Evolutionary conservation across 257 asterid genomes (phyloP), one percentile per base, ranked within the genome.

Genomic region (Solanum lignicaule): DNA sequence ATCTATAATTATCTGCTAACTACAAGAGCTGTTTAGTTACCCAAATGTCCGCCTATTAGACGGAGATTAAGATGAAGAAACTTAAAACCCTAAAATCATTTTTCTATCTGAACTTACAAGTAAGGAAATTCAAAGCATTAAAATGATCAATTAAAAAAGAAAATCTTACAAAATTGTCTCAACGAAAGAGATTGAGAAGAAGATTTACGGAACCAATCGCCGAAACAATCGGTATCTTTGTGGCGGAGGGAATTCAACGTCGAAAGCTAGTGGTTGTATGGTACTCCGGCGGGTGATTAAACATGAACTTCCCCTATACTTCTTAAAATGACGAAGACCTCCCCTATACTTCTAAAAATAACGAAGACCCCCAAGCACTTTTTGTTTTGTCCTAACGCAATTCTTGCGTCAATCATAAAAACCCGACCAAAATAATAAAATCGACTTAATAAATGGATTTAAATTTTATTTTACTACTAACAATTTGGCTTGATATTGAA

Each of bases 1-100:
- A 93, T 93, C 83, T 41, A 46, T 16, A 81, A 79, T 27, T 79
- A 9, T 13, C 35, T 25, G 60, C 9, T 25, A 25, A 79, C 62
- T 39, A 41, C 13, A 78, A 78, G n/a, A 78, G 39, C 85, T 48
- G 39, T 48, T 81, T 3, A 5, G 1, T 29, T 16, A 31, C 33
- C 38, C 14, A 79, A 41, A 38, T 39, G 33, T 23, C 5, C 21
- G 3, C 58, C 32, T 15, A 35, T 38, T 38, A n/a, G 2, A 75
- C 29, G 21, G 35, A 13, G 21, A 68, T 4, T 68, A 6, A 38
- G 33, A 38, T 75, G 78, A 71, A 71, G 38, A 71, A 31, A 31
- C 39, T 31, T 71, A 71, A 31, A 31, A 15, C 38, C 76, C 78
- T 71, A 31, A 16, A 31, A 71, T 2, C n/a, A 31, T 71, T 7